phyloP scores from a whole-genome alignment of 768 basidiomycete species.

The Neoboletus subvelutipes region DNA sequence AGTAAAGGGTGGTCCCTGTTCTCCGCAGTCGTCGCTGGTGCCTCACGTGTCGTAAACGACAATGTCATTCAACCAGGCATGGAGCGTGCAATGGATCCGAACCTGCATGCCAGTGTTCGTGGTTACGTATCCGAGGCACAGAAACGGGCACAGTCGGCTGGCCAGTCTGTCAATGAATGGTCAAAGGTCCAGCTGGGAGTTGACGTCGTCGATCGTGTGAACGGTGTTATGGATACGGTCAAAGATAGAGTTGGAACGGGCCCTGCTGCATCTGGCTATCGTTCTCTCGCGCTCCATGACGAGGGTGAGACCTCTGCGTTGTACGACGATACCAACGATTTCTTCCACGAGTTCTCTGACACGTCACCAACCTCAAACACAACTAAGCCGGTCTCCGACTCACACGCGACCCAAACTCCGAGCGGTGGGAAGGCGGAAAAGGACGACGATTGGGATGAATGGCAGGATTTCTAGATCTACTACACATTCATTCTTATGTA shows the following conservation, averaged over 20 bases:
- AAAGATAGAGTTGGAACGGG: conserved; percentile 56
- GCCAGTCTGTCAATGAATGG: conserved; percentile 73
- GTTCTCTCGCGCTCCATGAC: conserved; percentile 44
- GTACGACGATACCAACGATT: conserved; percentile 65
- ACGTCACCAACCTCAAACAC: conserved; percentile 16
- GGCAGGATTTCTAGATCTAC: conserved; percentile 69
- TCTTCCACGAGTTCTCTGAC: conserved; percentile 44
- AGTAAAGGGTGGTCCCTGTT: conserved; percentile 97
- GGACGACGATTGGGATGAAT: conserved; percentile 70
- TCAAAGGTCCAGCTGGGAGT: conserved; percentile 75
- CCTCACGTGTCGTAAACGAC: conserved; percentile 75
- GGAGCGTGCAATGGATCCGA: conserved; percentile 78
- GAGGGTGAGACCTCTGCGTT: conserved; percentile 59
- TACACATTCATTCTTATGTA: neutral
- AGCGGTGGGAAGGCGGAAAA: conserved; percentile 29
- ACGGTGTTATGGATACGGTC: conserved; percentile 64
- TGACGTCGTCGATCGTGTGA: conserved; percentile 79
- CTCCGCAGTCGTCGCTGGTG: conserved; percentile 78
- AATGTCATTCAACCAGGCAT: conserved; percentile 90
- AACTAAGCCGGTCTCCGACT: conserved; percentile 1
- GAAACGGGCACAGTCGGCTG: conserved; percentile 59
- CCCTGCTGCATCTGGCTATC: conserved; percentile 54
- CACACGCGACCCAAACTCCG: conserved; percentile 8
- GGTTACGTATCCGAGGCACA: conserved; percentile 72
- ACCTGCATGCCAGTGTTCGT: conserved; percentile 69